Evolutionary conservation across 1,284 basidiomycete genomes (phyloP).

Genomic region (Rugiboletus extremiorientalis): DNA sequence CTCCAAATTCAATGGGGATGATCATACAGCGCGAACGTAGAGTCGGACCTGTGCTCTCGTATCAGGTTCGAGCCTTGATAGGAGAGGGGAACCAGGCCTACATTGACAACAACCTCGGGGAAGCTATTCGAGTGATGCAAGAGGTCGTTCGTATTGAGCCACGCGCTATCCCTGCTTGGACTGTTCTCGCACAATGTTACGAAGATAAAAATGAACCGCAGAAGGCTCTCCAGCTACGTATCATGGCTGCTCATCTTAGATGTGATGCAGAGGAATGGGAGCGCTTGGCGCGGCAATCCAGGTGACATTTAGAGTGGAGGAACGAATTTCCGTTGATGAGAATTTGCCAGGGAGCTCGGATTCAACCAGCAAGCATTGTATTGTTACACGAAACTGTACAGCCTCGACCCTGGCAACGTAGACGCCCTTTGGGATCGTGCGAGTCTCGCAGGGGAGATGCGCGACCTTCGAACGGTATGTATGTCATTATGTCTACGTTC

Average conservation of each 20-base stretch:
- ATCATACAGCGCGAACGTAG: slow-evolving; percentile 36
- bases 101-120: slow-evolving; percentile 65
- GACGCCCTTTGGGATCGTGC: neutral
- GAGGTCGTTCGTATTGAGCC: slow-evolving; percentile 95
- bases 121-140: slow-evolving; percentile 79
- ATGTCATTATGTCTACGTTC: neutral
- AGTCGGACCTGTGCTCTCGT: slow-evolving; percentile 63
- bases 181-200: slow-evolving; percentile 60
- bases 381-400: slow-evolving; percentile 3
- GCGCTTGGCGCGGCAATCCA: slow-evolving; percentile 72
- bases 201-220: slow-evolving; percentile 21
- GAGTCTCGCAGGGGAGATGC: slow-evolving; percentile 1
- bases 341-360: slow-evolving; percentile 62
- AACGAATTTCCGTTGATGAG: slow-evolving; percentile 52
- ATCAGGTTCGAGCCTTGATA: slow-evolving; percentile 76
- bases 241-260: slow-evolving; percentile 68
- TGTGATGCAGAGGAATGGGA: slow-evolving; percentile 88
- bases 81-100: slow-evolving; percentile 89
- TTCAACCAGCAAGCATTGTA: slow-evolving; percentile 1
- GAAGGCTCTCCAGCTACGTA: slow-evolving; percentile 21
- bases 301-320: slow-evolving; percentile 39
- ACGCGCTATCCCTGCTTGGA: slow-evolving; percentile 82
- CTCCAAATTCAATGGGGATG: neutral
- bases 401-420: neutral
- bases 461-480: neutral